Evolutionary conservation across 805 yeast species (phyloP), one percentile per base, ranked within the genome.

Genomic region (Spencermartinsiella europaea): DNA sequence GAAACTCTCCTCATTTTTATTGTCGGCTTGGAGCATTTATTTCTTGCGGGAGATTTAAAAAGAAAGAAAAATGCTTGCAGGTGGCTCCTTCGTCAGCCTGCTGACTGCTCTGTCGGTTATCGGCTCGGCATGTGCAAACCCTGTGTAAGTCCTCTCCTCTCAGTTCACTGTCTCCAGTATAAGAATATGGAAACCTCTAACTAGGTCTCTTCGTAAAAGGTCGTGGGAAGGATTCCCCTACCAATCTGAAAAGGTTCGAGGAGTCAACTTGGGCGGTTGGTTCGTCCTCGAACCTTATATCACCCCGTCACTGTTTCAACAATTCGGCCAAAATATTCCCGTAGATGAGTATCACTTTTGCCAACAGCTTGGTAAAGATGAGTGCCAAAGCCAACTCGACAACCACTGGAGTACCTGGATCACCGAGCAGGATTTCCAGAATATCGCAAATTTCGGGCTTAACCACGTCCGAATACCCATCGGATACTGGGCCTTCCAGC

Each of bases 401-500:
- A 57, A 73, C 31, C 98, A 90, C 68, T 90, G 96, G 96, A 62
- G 70, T 40, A 69, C 85, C 14, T 90, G 85, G 80, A 76, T 79
- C 62, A 80, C 82, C 5, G 95, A 85, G 64, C 58, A 64, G 19
- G 96, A 90, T 64, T 81, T 91, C 57, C 54, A 65, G 42, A 61
- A 70, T 45, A 85, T 90, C 44, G 72, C 73, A 3, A 59, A 56
- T 10, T 71, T 71, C 46, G 96, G 96, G 1, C 72, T 90, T 53
- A 91, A 90, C 66, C 72, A 83, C 54, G 96, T 88, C 17, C 79
- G 97, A 59, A 83, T 90, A 49, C 97, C 98, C 38, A 78, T 90
- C 46, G 96, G 96, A 8, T 90, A 90, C 69, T 91, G 98, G 98
- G 96, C 96, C 7, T 87, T 85, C 64, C 61, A 73, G 40, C 59